Evolutionary conservation across 768 basidiomycete species (phyloP).

Genomic region (Rhizopogon roseolus): DNA sequence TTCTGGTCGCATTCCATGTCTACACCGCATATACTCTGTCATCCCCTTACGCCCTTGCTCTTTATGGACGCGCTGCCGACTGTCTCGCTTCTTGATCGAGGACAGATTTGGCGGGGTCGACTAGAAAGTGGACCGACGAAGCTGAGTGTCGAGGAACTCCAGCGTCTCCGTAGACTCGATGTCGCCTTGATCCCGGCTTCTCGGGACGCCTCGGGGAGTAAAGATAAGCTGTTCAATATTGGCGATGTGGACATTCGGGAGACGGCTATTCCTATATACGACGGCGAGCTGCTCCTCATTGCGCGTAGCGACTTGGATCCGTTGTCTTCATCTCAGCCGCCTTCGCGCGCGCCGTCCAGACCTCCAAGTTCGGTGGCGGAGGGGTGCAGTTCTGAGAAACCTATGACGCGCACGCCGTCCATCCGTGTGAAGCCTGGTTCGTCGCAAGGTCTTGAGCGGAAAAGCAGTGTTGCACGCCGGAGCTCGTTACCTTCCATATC

Average conservation of each 20-base stretch:
- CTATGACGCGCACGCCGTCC: constrained; percentile 58
- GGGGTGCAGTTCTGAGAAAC: constrained; percentile 30
- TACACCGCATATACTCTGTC: constrained; percentile 32
- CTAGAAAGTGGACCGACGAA: constrained; percentile 55
- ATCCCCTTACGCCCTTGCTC: constrained; percentile 58
- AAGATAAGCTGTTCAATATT: constrained; percentile 27
- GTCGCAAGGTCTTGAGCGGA: constrained; percentile 68
- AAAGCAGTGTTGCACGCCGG: constrained; percentile 67
- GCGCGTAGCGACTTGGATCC: constrained; percentile 52
- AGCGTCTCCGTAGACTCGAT: constrained; percentile 51
- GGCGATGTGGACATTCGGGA: constrained; percentile 50
- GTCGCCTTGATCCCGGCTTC: constrained; percentile 31
- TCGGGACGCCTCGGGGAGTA: constrained; percentile 12
- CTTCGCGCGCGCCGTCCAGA: constrained; percentile 62
- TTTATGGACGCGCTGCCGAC: constrained; percentile 74
- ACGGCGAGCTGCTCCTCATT: constrained; percentile 69
- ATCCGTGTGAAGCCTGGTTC: constrained; percentile 74
- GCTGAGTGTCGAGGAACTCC: constrained; percentile 50
- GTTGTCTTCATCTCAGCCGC: constrained; percentile 43
- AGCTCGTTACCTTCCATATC: constrained; percentile 79
- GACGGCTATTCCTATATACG: constrained; percentile 68
- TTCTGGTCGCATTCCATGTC: constrained; percentile 56
- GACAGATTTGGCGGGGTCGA: constrained; percentile 58
- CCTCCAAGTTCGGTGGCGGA: constrained; percentile 62
- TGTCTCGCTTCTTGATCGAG: constrained; percentile 63